Conservation (phyloP, 257 asterid genomes). For the Nicotiana otophora region DNA sequence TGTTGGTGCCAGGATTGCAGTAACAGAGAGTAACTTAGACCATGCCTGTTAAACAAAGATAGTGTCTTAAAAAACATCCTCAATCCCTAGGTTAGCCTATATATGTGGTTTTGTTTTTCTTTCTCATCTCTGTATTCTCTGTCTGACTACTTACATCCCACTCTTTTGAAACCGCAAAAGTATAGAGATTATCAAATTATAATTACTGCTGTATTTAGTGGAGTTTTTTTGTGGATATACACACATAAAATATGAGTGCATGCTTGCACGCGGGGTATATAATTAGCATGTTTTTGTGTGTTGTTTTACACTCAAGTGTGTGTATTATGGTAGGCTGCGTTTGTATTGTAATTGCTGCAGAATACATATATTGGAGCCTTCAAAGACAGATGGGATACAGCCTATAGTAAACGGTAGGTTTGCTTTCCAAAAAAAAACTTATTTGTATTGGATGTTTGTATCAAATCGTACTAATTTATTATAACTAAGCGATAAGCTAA, state of each 20-base stretch:
- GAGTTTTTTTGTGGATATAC: constrained; percentile 9
- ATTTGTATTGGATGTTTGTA: too few species aligned
- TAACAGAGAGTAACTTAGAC: constrained; percentile 12
- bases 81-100: constrained; percentile 35
- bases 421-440: too few species aligned
- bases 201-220: constrained; percentile 9
- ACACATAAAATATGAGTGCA: constrained; percentile 22
- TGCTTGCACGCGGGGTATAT: constrained; percentile 34
- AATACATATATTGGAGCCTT: neutral
- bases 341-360: neutral
- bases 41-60: neutral
- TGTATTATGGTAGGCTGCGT: neutral
- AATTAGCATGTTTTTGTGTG: constrained; percentile 29
- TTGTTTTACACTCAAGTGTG: neutral
- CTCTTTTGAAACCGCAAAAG: neutral
- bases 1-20: constrained; percentile 13
- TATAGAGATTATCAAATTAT: constrained; percentile 25
- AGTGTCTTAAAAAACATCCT: neutral
- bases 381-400: neutral
- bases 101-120: constrained; percentile 5
- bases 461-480: too few species aligned
- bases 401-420: neutral
- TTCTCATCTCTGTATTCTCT: constrained; percentile 5
- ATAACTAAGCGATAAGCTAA: too few species aligned
- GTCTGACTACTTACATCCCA: constrained; percentile 13